Conservation (phyloP, 2,329 filamentous ascomycete species). For the Dothidotthia symphoricarpi region DNA sequence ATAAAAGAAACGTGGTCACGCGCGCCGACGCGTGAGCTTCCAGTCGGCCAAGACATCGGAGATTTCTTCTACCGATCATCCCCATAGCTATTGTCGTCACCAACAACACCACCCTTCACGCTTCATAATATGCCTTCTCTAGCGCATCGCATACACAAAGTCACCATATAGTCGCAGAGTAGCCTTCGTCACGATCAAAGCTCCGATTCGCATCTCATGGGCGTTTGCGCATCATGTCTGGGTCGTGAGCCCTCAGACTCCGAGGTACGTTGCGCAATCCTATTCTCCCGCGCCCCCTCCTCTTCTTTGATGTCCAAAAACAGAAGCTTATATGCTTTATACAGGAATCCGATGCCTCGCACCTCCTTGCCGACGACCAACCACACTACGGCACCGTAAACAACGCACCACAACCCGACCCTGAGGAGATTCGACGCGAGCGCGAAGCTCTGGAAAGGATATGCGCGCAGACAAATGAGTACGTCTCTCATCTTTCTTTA, state of each 20-base stretch:
- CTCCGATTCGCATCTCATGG: slow-evolving; percentile 41
- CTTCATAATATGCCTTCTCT: too few species aligned
- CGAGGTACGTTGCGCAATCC: slow-evolving; percentile 40
- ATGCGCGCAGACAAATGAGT: slow-evolving; percentile 52
- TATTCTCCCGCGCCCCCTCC: slow-evolving; percentile 21
- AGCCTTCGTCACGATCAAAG: not conserved
- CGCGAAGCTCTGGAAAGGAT: slow-evolving; percentile 51
- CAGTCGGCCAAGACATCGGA: too few species aligned
- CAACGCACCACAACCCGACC: slow-evolving; percentile 45
- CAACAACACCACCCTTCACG: too few species aligned
- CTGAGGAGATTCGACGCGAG: slow-evolving; percentile 50
- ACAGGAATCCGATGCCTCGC: slow-evolving; percentile 48
- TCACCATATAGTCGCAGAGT: not conserved
- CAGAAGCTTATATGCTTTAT: too few species aligned
- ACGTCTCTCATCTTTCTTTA: slow-evolving; percentile 15
- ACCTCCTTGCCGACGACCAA: slow-evolving; percentile 48
- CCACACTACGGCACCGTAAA: slow-evolving; percentile 47
- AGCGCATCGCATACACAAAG: not conserved
- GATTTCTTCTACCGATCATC: too few species aligned
- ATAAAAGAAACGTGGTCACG: too few species aligned
- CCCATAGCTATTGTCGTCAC: too few species aligned
- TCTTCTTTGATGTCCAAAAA: slow-evolving; percentile 15
- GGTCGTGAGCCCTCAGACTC: slow-evolving; percentile 44
- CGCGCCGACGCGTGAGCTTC: too few species aligned
- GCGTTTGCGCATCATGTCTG: slow-evolving; percentile 51